Base-by-base conservation (phyloP, 176 grass and related monocot species). In the Carex scoparia region DNA sequence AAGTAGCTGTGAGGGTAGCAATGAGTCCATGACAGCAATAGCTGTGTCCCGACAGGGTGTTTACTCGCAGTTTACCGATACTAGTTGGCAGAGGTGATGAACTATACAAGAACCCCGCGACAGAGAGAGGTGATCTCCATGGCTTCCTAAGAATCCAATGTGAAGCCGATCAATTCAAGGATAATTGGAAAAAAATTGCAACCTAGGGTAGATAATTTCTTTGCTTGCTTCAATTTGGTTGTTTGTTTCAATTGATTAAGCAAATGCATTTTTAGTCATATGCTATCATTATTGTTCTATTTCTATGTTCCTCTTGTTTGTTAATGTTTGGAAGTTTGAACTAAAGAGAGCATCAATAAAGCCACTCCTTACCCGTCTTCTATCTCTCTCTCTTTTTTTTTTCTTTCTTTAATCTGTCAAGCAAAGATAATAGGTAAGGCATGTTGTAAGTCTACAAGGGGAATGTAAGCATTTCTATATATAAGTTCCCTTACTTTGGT, bases 111-210 rank as follows among this genome's bases (percentile, higher is more conserved):
- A 46, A 46, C 44, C 44, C 5, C 44, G 44, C 5, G 44, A 40
- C 37, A 38, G 4, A 40, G 38, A 40, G 38, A 5, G 38, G 38
- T 5, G 42, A 16, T 27, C 90, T 88, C 58, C 49, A 87, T 82
- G 81, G 92, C 64, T 69, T 92, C 40, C 83, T 94, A 10, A 84
- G 84, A 33, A 83, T 94, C 28, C 88, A 88, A 5, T 92, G 90
- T 61, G 23, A 89, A 68, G 80, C 57, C 31, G 84, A 69, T 48
- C 84, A 90, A 40, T 40, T 40, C 4, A 40, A 40, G 38, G 38
- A 40, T 40, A 40, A 40, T 40, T 40, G 38, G 38, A 40, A 80
- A 59, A 32, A 57, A 18, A 16, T 44, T 27, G 62, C 79, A 37
- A 11, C 28, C 51, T 16, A 81, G 31, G 37, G 16, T 33, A 80